Evolutionary conservation across 768 basidiomycete genomes (phyloP).

Genomic region (Leccinellum albellum): DNA sequence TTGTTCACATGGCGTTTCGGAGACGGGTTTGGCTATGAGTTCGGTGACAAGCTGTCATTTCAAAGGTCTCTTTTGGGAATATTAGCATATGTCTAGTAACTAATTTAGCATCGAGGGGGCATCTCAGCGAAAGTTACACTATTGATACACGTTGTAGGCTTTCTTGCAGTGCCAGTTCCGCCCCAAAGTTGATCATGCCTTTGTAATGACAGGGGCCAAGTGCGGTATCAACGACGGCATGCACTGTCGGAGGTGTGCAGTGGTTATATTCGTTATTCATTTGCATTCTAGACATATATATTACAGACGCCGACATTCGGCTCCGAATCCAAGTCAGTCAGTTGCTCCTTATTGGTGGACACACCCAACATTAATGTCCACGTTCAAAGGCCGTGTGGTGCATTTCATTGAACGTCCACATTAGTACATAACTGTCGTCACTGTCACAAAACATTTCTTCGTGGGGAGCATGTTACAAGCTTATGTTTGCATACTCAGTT

Average conservation of each 20-base stretch:
- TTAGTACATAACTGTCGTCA: conserved; percentile 5
- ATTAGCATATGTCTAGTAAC: neutral
- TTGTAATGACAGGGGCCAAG: conserved; percentile 68
- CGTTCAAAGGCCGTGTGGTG: conserved; percentile 52
- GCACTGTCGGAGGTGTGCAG: no score
- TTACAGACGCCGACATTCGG: no score
- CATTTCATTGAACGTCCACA: conserved; percentile 24
- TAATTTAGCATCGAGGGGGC: conserved; percentile 66
- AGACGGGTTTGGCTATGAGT: conserved; percentile 84
- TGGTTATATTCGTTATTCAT: no score
- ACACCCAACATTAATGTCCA: conserved; percentile 17
- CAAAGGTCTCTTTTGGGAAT: conserved; percentile 60
- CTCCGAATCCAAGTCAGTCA: conserved; percentile 57
- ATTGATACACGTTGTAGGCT: conserved; percentile 43
- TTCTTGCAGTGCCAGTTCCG: no score
- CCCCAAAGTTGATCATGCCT: conserved; percentile 73
- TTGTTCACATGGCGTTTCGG: no score
- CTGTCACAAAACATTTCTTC: conserved; percentile 12
- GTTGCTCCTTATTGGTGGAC: conserved; percentile 6
- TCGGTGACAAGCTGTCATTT: conserved; percentile 72
- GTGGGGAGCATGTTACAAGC: conserved; percentile 69
- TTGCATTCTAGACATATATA: no score
- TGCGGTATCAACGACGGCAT: conserved; percentile 81
- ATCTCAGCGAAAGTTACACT: conserved; percentile 76
- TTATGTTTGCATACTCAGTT: conserved; percentile 52